Conservation (phyloP, 306 rosid species). For the Carpinus fangiana region DNA sequence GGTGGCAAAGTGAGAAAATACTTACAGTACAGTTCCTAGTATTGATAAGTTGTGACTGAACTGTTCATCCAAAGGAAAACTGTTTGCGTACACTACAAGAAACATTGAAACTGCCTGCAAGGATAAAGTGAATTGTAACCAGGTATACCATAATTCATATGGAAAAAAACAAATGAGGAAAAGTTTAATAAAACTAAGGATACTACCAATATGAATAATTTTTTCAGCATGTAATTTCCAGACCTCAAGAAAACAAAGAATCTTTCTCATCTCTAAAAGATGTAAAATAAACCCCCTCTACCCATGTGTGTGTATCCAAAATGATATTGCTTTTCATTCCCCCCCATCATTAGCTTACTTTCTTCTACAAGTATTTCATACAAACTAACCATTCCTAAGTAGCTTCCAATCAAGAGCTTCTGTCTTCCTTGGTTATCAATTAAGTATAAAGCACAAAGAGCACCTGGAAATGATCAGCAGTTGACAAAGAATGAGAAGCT, state of each 20-base stretch:
- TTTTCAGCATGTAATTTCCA: background rate
- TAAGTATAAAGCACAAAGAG: constrained; percentile 72
- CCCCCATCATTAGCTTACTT: constrained; percentile 12
- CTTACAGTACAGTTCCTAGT: constrained; percentile 82
- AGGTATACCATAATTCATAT: background rate
- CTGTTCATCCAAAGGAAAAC: constrained; percentile 62
- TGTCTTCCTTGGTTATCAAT: constrained; percentile 85
- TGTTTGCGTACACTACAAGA: constrained; percentile 55
- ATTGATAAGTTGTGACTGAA: constrained; percentile 64
- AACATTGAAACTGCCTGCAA: constrained; percentile 79
- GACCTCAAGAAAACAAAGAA: background rate
- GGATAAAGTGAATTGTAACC: constrained; percentile 6
- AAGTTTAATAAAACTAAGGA: background rate
- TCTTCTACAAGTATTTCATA: background rate
- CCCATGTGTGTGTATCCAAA: background rate
- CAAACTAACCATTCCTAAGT: constrained; percentile 84
- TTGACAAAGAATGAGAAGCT: constrained; percentile 28
- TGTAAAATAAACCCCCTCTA: background rate
- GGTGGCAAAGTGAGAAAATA: constrained; percentile 25
- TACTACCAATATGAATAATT: constrained; percentile 9
- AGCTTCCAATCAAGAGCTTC: constrained; percentile 80
- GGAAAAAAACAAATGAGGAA: constrained; percentile 8
- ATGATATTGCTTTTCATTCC: background rate
- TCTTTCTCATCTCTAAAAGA: background rate
- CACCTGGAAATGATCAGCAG: constrained; percentile 51